Conservation (phyloP, 2,329 filamentous ascomycete genomes). For the Thyridium curvatum region DNA sequence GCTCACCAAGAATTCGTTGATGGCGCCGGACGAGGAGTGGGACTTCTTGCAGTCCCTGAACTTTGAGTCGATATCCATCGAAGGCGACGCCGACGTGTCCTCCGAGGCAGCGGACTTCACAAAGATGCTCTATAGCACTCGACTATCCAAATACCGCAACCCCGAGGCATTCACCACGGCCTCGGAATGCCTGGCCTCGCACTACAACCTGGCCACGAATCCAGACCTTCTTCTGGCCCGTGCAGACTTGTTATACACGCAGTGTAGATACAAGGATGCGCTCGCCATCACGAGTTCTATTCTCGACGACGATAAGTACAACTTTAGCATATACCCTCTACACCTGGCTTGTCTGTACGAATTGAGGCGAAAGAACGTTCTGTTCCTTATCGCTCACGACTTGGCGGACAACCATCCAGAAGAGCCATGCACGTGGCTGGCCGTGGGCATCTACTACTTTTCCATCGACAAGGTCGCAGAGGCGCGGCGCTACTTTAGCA, state of each 20-base stretch:
- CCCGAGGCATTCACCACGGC: slow-evolving; percentile 76
- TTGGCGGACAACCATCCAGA: slow-evolving; percentile 87
- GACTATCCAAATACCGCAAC: slow-evolving; percentile 91
- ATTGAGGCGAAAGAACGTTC: slow-evolving; percentile 75
- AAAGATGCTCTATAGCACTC: slow-evolving; percentile 92
- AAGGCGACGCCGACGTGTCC: slow-evolving; percentile 34
- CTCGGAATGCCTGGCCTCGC: slow-evolving; percentile 84
- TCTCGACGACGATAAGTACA: slow-evolving; percentile 77
- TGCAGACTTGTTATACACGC: slow-evolving; percentile 87
- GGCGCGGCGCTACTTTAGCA: slow-evolving; percentile 91
- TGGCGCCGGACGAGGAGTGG: slow-evolving; percentile 86
- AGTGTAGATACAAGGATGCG: slow-evolving; percentile 88
- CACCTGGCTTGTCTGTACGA: slow-evolving; percentile 90
- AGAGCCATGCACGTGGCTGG: slow-evolving; percentile 87
- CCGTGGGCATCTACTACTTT: slow-evolving; percentile 93
- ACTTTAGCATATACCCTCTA: slow-evolving; percentile 81
- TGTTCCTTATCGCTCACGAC: slow-evolving; percentile 90
- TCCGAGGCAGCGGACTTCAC: slow-evolving; percentile 92
- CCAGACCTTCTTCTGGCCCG: slow-evolving; percentile 85
- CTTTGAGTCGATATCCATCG: slow-evolving; percentile 74
- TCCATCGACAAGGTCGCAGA: slow-evolving; percentile 85
- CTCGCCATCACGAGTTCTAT: slow-evolving; percentile 78
- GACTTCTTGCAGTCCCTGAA: slow-evolving; percentile 81
- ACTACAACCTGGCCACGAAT: slow-evolving; percentile 83
- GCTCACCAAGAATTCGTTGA: slow-evolving; percentile 91